Conservation (phyloP, 2,329 filamentous ascomycete genomes). For the Allantophomopsis lycopodina region DNA sequence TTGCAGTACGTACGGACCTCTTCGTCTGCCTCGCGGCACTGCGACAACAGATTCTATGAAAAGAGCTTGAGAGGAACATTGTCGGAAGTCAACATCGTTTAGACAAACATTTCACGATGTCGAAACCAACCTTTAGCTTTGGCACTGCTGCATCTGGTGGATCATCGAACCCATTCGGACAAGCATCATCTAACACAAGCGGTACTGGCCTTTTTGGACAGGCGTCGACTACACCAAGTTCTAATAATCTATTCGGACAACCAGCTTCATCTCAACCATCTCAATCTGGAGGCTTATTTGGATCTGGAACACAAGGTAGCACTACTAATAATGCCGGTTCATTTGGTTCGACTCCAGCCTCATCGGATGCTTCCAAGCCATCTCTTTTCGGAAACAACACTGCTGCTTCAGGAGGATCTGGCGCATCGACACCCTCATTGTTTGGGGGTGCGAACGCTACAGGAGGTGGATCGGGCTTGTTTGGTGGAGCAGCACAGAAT, state of each 20-base stretch:
- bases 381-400: conserved; percentile 22
- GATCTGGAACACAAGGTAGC: not conserved
- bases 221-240: conserved; percentile 7
- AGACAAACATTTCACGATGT: not conserved
- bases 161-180: not conserved
- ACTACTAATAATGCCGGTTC: not conserved
- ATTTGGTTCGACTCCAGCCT: not conserved
- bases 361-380: conserved; percentile 21
- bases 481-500: conserved; percentile 3
- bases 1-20: no score
- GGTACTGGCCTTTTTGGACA: conserved; percentile 18
- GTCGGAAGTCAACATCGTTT: no score
- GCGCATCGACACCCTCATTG: conserved; percentile 9
- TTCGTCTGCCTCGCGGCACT: no score
- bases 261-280: conserved; percentile 1
- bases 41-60: no score
- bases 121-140: conserved; percentile 17
- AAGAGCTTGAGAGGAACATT: no score
- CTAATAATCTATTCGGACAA: conserved; percentile 17
- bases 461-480: conserved; percentile 9
- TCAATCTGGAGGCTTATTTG: conserved; percentile 1
- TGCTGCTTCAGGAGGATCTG: conserved; percentile 13
- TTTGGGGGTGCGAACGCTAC: conserved; percentile 3
- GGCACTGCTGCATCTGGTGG: conserved; percentile 5
- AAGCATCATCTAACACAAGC: conserved; percentile 7